Conservation (phyloP, 202 grass and related monocot species). For the Digitaria exilis region DNA sequence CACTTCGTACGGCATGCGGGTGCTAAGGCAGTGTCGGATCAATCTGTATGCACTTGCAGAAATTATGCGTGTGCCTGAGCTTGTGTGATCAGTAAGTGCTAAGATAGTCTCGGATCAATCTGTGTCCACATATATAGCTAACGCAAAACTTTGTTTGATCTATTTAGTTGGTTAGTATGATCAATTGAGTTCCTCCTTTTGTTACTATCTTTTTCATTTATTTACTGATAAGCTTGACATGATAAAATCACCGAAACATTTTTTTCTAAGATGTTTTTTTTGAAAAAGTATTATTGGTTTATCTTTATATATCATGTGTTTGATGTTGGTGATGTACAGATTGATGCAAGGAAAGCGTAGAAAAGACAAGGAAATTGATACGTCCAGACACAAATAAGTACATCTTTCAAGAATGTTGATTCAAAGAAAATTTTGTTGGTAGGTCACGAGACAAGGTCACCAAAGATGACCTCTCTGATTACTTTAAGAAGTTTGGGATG, state of each 20-base stretch:
- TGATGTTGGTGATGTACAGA: conserved; percentile 37
- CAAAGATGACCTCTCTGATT: conserved; percentile 37
- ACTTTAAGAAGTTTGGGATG: conserved; percentile 66
- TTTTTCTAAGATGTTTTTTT: neutral
- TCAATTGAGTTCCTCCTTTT: neutral
- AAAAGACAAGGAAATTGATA: neutral
- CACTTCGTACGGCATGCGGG: conserved; percentile 26
- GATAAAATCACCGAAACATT: neutral
- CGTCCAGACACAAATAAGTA: neutral
- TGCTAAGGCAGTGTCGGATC: too few relatives aligned
- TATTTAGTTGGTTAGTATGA: neutral
- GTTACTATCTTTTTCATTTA: neutral
- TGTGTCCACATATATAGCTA: neutral
- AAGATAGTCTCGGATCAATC: neutral
- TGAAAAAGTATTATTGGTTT: neutral
- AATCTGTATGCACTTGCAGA: too few relatives aligned
- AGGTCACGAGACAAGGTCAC: conserved; percentile 55
- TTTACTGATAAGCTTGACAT: neutral
- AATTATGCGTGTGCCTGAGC: neutral
- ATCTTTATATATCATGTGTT: neutral
- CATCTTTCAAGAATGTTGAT: conserved; percentile 1
- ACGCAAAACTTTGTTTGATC: neutral
- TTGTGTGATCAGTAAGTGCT: neutral
- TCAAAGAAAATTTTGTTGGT: conserved; percentile 64
- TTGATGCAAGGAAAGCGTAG: conserved; percentile 52